phyloP scores from a whole-genome alignment of 495 filamentous ascomycete species.

The Xylona heveae region DNA sequence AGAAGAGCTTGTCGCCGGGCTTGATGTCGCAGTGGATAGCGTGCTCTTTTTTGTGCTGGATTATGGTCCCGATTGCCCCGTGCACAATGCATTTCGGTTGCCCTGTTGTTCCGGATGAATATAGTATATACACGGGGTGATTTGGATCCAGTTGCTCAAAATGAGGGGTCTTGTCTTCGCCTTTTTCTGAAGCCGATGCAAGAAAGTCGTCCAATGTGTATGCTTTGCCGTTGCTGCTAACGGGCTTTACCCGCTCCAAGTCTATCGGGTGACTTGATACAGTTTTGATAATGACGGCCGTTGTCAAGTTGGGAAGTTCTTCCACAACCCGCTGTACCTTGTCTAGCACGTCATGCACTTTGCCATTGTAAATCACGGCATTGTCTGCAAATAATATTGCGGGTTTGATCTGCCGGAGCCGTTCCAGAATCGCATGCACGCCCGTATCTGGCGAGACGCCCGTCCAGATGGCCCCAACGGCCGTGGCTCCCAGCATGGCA shows the following conservation, averaged over 20 bases:
- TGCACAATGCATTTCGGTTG: conserved; percentile 87
- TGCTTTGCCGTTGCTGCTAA: conserved; percentile 25
- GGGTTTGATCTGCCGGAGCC: conserved; percentile 63
- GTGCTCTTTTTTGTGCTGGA: conserved; percentile 93
- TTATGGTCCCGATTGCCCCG: conserved; percentile 63
- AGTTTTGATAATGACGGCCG: conserved; percentile 49
- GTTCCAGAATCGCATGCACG: conserved; percentile 59
- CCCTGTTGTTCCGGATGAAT: conserved; percentile 74
- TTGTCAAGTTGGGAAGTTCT: conserved; percentile 36
- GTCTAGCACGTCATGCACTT: conserved; percentile 44
- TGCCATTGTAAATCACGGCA: conserved; percentile 72
- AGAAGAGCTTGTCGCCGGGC: conserved; percentile 45
- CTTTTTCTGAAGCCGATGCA: conserved; percentile 15
- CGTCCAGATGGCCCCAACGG: conserved; percentile 78
- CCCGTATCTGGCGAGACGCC: conserved; percentile 72
- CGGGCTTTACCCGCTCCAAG: conserved; percentile 24
- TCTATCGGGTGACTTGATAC: conserved; percentile 25
- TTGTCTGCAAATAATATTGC: conserved; percentile 69
- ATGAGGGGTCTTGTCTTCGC: no score
- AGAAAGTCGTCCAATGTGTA: conserved; percentile 29
- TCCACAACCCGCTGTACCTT: conserved; percentile 55
- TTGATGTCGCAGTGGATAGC: conserved; percentile 59
- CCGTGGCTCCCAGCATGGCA: conserved; percentile 64
- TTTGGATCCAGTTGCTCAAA: conserved; percentile 62
- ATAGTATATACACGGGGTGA: conserved; percentile 77